Base-by-base conservation (phyloP, 495 filamentous ascomycete genomes). In the Aspergillus saccharolyticus region DNA sequence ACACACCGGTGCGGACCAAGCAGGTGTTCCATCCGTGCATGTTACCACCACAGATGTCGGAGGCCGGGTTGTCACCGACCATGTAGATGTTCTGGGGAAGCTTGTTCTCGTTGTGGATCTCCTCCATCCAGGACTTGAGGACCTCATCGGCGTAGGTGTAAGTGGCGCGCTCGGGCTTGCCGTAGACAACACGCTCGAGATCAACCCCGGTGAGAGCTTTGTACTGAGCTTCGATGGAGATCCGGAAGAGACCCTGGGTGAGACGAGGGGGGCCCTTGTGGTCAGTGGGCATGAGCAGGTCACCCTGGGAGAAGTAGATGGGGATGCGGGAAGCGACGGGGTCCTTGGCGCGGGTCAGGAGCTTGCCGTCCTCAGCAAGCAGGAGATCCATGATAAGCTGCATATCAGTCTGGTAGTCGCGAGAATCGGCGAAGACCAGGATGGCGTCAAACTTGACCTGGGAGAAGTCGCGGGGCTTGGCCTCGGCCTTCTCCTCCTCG, bases 351-450 rank as follows among this genome's bases (percentile, higher is more conserved):
- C 80, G 71, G 24, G 88, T 91, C 39, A 79, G 75, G 17, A 90
- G 70, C 53, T 81, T 81, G 56, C 89, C 89, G 55, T 89, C 77
- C 69, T 90, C 83, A 30, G 86, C 84, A 3, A 86, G 82, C n/a
- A 92, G 74, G 42, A 92, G 78, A 68, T 94, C 89, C 61, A 94
- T 83, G 69, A 92, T 91, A 68, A 94, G 87, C 69, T 92, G 89
- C 66, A 88, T 80, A 67, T 94, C 89, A 28, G 88, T 89, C 24
- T 85, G 86, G 74, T 91, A 92, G 74, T 94, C 89, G 57, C 88
- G 83, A 17, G 86, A 88, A 74, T 92, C 89, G 55, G 85, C 87
- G 73, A 92, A 91, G 61, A 91, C 86, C 60, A 92, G 78, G 70
- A 92, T 88, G 57, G 88, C 88, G 24, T 92, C 85, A 66, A 92